Evolutionary conservation across 148 eudicot genomes (phyloP), one percentile per base, ranked within the genome.

Genomic region (Rhododendron griersonianum): DNA sequence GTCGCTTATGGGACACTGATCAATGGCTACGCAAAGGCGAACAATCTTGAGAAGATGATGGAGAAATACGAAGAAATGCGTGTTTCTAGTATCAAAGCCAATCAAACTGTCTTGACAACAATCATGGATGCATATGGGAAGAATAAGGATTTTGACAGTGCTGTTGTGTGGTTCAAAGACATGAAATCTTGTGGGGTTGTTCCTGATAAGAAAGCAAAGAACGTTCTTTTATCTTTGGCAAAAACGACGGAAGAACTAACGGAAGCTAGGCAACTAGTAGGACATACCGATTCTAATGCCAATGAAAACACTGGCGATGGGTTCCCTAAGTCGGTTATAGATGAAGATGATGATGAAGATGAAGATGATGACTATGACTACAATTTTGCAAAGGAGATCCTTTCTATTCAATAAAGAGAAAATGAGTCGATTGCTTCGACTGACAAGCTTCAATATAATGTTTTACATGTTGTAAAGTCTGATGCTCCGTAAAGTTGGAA

Each of bases 191-290:
- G 88, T 80, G 94, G 95, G 44, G 91, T 93, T 84, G 87, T 90
- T 84, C 98, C 99, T 25, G 99, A 96, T 91, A 92, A 94, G 89
- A 96, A 96, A 90, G 99, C 99, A 9, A 95, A 95, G 89, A 96
- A 96, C 75, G 87, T 96, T 82, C 95, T 96, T 82, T 67, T 95
- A 30, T 94, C 96, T 6, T 89, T 96, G 90, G 98, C 98, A 33
- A 91, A 86, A 87, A 93, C 98, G 33, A 87, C 69, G 5, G 98
- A 96, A 89, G 98, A 96, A 86, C 85, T 81, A 86, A 87, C 21
- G 50, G 98, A 95, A 88, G 99, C 98, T 78, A 86, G 87, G 48
- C 88, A 81, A 85, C 92, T 94, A 28, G 90, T 88, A 41, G 95
- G 90, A 83, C 67, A 83, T 71, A 13, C 16, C 1, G 45, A 81